Conservation (phyloP, 2,329 filamentous ascomycete species). For the Ophiostoma australiae region DNA sequence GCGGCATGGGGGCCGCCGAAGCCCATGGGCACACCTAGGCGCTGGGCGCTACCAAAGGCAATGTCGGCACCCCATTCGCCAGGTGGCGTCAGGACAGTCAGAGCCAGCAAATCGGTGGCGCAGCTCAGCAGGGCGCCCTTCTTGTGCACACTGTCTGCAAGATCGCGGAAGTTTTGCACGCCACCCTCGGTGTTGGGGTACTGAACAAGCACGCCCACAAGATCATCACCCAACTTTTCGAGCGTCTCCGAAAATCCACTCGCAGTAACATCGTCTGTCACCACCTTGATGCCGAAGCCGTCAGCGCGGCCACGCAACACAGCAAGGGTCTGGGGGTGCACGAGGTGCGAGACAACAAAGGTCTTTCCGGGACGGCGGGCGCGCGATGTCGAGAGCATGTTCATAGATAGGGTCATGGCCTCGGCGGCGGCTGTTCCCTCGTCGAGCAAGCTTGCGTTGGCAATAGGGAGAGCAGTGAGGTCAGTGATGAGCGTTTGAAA, state of each 20-base stretch:
- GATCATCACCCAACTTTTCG: constrained; percentile 68
- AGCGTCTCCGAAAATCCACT: constrained; percentile 58
- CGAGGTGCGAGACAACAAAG: constrained; percentile 74
- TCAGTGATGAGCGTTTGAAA: constrained; percentile 92
- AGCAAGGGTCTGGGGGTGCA: constrained; percentile 79
- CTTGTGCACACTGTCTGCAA: constrained; percentile 73
- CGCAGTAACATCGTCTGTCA: constrained; percentile 65
- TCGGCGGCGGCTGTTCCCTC: constrained; percentile 90
- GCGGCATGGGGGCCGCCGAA: constrained; percentile 94
- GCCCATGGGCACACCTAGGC: constrained; percentile 86
- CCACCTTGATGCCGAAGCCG: constrained; percentile 82
- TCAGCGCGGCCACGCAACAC: constrained; percentile 81
- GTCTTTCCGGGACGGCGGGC: constrained; percentile 72
- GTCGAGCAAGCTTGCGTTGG: constrained; percentile 86
- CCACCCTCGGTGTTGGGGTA: constrained; percentile 87
- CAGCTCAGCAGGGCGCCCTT: constrained; percentile 76
- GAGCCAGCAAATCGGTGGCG: constrained; percentile 80
- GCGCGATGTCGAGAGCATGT: constrained; percentile 63
- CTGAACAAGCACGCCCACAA: constrained; percentile 88
- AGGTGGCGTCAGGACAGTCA: constrained; percentile 82
- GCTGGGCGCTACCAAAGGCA: constrained; percentile 86
- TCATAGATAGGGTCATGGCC: constrained; percentile 90
- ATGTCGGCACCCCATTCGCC: constrained; percentile 95
- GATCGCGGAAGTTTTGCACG: constrained; percentile 65
- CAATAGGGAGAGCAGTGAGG: constrained; percentile 77